Evolutionary conservation across 495 filamentous ascomycete genomes (phyloP), one percentile per base, ranked within the genome.

Genomic region (Tuber borchii): DNA sequence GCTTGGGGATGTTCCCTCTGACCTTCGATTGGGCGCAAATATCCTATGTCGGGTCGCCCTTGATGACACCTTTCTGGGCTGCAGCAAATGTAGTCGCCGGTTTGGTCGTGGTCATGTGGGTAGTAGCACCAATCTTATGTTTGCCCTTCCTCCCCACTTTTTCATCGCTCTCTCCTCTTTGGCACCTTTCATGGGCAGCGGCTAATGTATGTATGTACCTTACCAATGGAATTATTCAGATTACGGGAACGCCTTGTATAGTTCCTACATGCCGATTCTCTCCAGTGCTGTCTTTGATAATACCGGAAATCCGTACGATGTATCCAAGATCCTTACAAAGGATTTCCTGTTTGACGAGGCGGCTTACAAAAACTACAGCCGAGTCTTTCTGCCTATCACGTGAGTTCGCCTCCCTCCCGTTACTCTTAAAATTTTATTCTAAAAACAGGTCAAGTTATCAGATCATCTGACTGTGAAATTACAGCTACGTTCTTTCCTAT

Each of bases 11-110:
- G 76, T 95, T 95, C 71, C 90, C 94, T 6, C 80, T 97, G 80
- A 97, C 94, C 0, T 97, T 97, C 76, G 94, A 97, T 84, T 97
- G 94, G 94, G 90, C 92, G 0, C 94, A 97, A 84, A 90, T 97
- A 65, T 93, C 94, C 14, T 97, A 94, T 79, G 96, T 95, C 76
- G 92, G 92, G 19, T 95, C 92, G 43, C 94, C 94, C 0, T 86
- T 97, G 0, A 85, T 97, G 37, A 93, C 92, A 0, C 94, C 94
- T 0, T 97, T 94, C 81, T 97, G 94, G 94, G 94, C 94, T 9
- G 93, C 93, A 2, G 86, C 93, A 78, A 97, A 97, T 83, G 93
- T 97, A 37, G 90, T 97, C 71, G 91, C 90, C 39, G 93, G 93
- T 2, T 87, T 97, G 76, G 90, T 93, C 3, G 84, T 94, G 34